phyloP scores from a whole-genome alignment of 345 rosid genomes.

The Gossypium rotundifolium region DNA sequence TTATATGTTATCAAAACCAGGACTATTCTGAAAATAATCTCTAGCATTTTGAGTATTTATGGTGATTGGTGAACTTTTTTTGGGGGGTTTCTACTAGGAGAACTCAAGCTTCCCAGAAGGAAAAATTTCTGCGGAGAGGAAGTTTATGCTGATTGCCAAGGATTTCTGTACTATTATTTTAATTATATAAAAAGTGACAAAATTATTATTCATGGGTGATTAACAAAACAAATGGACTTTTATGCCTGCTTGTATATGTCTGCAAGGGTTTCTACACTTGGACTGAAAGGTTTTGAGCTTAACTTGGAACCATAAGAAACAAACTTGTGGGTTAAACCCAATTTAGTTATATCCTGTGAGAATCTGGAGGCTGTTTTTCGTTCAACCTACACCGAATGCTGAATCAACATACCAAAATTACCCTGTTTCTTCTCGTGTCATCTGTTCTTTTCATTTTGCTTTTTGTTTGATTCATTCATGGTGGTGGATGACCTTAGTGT shows the following conservation, averaged over 20 bases:
- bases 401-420: constrained; percentile 16
- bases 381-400: not conserved
- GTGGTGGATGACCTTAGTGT: not conserved
- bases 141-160: constrained; percentile 6
- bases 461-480: constrained; percentile 5
- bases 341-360: constrained; percentile 8
- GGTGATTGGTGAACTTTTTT: not conserved
- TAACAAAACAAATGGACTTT: constrained; percentile 16
- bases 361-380: not conserved
- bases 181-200: not conserved
- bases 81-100: not conserved
- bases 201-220: constrained; percentile 2
- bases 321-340: not conserved
- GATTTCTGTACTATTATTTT: not conserved
- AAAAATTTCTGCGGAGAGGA: constrained; percentile 8
- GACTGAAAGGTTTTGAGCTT: constrained; percentile 10
- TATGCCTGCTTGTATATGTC: constrained; percentile 21
- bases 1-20: not conserved
- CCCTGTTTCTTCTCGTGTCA: not conserved
- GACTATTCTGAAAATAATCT: not conserved
- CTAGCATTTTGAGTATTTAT: not conserved
- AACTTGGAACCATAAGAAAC: constrained; percentile 11
- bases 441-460: not conserved
- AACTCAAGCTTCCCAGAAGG: not conserved
- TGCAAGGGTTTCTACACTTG: constrained; percentile 5